Percentiles rank a stretch among this genome's conserved stretches.
These are phyloP conservation scores for Candida patagonica DNA, from an alignment of 805 yeast species.

Conservation along the genomic window DNA sequence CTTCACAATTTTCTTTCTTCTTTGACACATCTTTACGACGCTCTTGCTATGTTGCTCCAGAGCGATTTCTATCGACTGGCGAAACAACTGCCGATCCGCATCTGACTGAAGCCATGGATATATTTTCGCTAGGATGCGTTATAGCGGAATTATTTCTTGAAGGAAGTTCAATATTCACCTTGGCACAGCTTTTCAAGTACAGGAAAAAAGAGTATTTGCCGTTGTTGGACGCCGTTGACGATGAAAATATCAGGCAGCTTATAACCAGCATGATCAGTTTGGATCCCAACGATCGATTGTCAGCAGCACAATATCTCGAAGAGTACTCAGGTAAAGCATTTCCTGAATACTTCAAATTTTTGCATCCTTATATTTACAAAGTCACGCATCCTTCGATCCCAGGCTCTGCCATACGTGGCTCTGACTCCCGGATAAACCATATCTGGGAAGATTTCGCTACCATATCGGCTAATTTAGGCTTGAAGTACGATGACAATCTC, in stretches of 20 bases:
- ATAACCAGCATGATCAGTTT: constrained; percentile 54
- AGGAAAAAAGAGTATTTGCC: constrained; percentile 61
- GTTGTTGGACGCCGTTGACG: constrained; percentile 47
- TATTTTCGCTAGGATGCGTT: constrained; percentile 54
- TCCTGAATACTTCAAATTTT: constrained; percentile 55
- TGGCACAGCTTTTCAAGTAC: constrained; percentile 80
- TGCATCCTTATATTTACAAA: constrained; percentile 56
- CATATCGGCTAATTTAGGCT: constrained; percentile 26
- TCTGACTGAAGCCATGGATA: constrained; percentile 62
- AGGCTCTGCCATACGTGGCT: constrained; percentile 28
- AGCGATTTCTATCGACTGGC: constrained; percentile 47
- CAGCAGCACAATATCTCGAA: constrained; percentile 45
- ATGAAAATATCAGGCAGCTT: constrained; percentile 42
- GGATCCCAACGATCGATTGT: constrained; percentile 51
- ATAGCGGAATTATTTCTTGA: constrained; percentile 83
- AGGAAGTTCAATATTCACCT: constrained; percentile 77
- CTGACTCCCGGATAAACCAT: constrained; percentile 50
- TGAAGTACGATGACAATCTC: constrained; percentile 3
- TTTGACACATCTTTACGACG: constrained; percentile 86
- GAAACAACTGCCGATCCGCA: constrained; percentile 23
- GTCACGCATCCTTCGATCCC: constrained; percentile 20
- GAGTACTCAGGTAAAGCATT: constrained; percentile 45
- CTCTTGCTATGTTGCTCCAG: constrained; percentile 90
- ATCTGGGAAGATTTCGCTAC: constrained; percentile 52
- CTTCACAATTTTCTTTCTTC: constrained; percentile 82